Conservation (phyloP, 73 alveolate species). For the Paramecium primaurelia region DNA sequence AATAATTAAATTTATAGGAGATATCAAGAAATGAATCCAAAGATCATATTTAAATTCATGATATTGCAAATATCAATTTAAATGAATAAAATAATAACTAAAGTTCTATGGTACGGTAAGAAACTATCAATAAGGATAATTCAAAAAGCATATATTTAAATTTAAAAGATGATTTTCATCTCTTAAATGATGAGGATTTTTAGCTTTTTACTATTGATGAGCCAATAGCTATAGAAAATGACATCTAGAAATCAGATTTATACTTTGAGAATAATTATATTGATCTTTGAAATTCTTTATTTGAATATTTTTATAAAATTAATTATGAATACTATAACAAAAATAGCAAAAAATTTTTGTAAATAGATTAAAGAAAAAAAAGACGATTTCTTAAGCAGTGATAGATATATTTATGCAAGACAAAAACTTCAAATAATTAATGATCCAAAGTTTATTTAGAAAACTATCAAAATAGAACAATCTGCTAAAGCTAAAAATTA, state of each 20-base stretch:
- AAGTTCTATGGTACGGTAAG: background rate
- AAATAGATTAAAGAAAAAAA: background rate
- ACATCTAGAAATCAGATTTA: background rate
- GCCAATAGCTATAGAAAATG: background rate
- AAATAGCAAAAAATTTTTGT: background rate
- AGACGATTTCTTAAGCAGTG: background rate
- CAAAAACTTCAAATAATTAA: background rate
- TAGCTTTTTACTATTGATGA: background rate
- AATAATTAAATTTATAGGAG: background rate
- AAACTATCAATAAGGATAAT: background rate
- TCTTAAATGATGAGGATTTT: background rate
- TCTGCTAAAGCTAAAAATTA: background rate
- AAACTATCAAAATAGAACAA: background rate
- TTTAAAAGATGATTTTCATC: background rate
- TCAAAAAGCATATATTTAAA: background rate
- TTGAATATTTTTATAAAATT: background rate
- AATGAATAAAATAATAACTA: background rate
- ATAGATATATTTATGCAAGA: slow-evolving; percentile 16
- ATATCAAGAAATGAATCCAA: background rate
- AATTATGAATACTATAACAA: background rate
- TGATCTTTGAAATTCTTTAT: background rate
- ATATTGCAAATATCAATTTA: background rate
- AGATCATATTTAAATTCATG: background rate
- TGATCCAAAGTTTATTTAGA: slow-evolving; percentile 30
- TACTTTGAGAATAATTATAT: background rate